phyloP scores from a whole-genome alignment of 768 basidiomycete species.

The Piloderma croceum region DNA sequence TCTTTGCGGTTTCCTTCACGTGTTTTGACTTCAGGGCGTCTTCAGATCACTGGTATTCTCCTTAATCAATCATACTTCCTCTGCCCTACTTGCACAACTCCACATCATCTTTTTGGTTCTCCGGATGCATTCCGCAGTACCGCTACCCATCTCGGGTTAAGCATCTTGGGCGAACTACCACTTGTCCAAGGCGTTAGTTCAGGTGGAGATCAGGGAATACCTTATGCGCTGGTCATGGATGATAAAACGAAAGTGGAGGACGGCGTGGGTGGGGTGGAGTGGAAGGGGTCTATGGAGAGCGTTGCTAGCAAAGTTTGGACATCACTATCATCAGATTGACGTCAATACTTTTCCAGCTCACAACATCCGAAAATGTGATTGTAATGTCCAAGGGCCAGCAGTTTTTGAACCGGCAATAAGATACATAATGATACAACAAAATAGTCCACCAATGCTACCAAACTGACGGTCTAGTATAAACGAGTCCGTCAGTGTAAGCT shows the following conservation, averaged over 20 bases:
- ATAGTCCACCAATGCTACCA: neutral
- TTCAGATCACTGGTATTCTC: constrained; percentile 77
- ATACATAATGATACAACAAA: neutral
- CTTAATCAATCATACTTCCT: constrained; percentile 86
- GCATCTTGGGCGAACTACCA: constrained; percentile 76
- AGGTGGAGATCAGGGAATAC: constrained; percentile 65
- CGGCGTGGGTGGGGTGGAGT: constrained; percentile 24
- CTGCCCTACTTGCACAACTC: constrained; percentile 64
- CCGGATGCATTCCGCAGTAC: constrained; percentile 57
- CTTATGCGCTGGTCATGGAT: constrained; percentile 35
- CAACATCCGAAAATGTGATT: too few species aligned
- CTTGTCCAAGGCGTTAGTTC: constrained; percentile 69
- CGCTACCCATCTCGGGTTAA: constrained; percentile 50
- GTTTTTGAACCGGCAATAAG: neutral
- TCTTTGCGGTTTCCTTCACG: constrained; percentile 1
- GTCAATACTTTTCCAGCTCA: too few species aligned
- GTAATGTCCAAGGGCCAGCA: too few species aligned
- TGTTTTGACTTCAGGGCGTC: neutral
- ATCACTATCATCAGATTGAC: too few species aligned
- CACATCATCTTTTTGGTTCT: constrained; percentile 67
- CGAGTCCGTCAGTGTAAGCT: too few species aligned
- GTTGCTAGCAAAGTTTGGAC: too few species aligned
- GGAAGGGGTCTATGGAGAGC: constrained; percentile 15
- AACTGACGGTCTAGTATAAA: neutral
- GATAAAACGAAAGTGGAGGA: constrained; percentile 13